Evolutionary conservation across 1,284 basidiomycete genomes (phyloP).

Genomic region (Termitomyces sp.): DNA sequence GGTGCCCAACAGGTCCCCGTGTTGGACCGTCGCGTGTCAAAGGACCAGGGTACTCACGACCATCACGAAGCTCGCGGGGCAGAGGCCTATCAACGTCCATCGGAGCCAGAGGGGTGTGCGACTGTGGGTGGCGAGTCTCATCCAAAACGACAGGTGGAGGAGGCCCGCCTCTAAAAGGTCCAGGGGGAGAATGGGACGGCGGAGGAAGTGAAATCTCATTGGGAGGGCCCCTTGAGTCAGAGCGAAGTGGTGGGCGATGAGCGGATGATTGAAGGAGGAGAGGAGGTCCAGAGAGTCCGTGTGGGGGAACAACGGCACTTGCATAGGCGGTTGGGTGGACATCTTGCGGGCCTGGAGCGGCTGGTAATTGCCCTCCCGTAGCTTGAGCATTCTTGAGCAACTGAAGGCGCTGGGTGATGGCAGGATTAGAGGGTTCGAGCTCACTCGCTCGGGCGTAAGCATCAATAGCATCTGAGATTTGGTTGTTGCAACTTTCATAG

Average conservation of each 20-base stretch:
- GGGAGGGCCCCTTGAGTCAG: constrained; percentile 59
- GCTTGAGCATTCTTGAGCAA: constrained; percentile 79
- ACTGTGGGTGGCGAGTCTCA: constrained; percentile 55
- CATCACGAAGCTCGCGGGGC: constrained; percentile 15
- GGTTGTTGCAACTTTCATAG: constrained; percentile 99
- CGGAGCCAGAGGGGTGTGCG: constrained; percentile 70
- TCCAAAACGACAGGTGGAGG: constrained; percentile 75
- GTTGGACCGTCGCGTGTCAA: constrained; percentile 37
- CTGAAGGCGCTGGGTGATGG: constrained; percentile 75
- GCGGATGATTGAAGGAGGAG: constrained; percentile 50
- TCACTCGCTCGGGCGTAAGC: constrained; percentile 92
- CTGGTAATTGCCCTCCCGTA: constrained; percentile 72
- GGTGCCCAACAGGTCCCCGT: constrained; percentile 48
- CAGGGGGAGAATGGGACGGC: constrained; percentile 54
- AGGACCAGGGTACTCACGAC: constrained; percentile 45
- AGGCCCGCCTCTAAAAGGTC: constrained; percentile 72
- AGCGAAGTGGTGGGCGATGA: constrained; percentile 53
- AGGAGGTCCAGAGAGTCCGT: constrained; percentile 57
- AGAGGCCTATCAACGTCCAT: constrained; percentile 80
- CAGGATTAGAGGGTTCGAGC: constrained; percentile 77
- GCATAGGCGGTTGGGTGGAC: constrained; percentile 94
- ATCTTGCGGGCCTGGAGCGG: constrained; percentile 88
- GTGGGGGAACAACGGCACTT: constrained; percentile 62
- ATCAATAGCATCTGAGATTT: constrained; percentile 97
- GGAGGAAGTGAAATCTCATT: constrained; percentile 58